Evolutionary conservation across 148 eudicot species (phyloP), one percentile per base, ranked within the genome.

Genomic region (Silene latifolia): DNA sequence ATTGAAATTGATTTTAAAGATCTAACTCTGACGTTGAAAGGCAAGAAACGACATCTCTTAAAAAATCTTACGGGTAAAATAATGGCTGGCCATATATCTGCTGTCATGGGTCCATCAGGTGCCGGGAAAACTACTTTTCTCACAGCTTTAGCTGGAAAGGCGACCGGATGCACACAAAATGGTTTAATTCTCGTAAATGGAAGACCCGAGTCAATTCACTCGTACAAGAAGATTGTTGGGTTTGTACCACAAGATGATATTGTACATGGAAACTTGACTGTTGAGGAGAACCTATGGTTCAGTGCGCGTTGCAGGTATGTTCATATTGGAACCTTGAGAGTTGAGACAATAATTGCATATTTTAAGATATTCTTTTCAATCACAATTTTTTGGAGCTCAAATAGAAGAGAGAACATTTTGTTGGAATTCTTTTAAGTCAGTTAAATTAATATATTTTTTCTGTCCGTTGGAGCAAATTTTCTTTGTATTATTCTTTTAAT

Each of bases 201-300:
- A 8, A 86, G 80, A 69, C 74, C 82, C 8, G 89, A 84, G 61
- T 83, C 90, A 32, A 87, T 90, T 51, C 88, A 80, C 46, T 90
- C 92, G 0, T 90, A 90, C 82, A 84, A 77, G 76, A 90, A 88
- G 78, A 88, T 90, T 9, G 84, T 83, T 44, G 96, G 96, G 19
- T 90, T 88, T 90, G 96, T 90, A 71, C 96, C 96, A 57, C 96
- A 90, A 77, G 96, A 90, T 83, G 96, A 90, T 80, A 86, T 90
- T 67, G 92, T 90, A 70, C 92, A 90, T 80, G 96, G 96, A 69
- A 87, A 90, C 74, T 81, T 90, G 85, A 88, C 92, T 0, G 92
- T 90, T 3, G 92, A 88, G 80, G 96, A 90, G 84, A 90, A 90
- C 80, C 82, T 90, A 18, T 89, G 92, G 88, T 90, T 90, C 75